Percentiles rank a stretch among this genome's conserved stretches.
phyloP scores from a whole-genome alignment of 2,329 filamentous ascomycete genomes.

The Alternaria tenuissima region DNA sequence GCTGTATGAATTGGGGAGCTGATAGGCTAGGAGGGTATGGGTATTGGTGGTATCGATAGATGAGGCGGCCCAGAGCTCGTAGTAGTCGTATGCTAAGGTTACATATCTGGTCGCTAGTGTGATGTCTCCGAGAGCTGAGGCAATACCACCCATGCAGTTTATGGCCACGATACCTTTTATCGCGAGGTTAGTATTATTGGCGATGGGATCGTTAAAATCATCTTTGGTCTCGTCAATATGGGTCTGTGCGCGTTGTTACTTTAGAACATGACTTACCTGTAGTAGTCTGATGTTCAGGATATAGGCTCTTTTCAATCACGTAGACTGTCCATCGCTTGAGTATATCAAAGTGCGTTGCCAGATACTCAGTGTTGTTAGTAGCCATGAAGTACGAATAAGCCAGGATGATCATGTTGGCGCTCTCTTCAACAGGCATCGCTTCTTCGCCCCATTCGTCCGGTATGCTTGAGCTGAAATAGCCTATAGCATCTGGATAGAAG shows the following conservation, averaged over 20 bases:
- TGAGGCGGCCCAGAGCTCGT: not conserved
- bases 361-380: not conserved
- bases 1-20: not conserved
- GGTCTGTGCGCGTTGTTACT: not conserved
- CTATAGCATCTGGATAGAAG: not conserved
- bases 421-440: conserved; percentile 1
- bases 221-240: not conserved
- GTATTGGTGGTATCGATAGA: not conserved
- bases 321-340: not conserved
- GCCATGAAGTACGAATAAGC: not conserved
- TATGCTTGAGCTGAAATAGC: not conserved
- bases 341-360: not conserved
- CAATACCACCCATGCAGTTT: not conserved
- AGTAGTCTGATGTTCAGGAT: not conserved
- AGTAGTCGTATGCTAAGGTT: not conserved
- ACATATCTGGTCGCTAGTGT: not conserved
- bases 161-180: not conserved
- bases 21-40: not conserved
- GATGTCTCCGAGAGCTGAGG: not conserved
- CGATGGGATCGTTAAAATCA: not conserved
- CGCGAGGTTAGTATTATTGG: conserved; percentile 1
- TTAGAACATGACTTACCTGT: not conserved
- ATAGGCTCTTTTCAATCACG: not conserved
- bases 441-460: not conserved
- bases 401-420: conserved; percentile 1